Base-by-base conservation (phyloP, 768 basidiomycete species). In the Hysterangium stoloniferum region DNA sequence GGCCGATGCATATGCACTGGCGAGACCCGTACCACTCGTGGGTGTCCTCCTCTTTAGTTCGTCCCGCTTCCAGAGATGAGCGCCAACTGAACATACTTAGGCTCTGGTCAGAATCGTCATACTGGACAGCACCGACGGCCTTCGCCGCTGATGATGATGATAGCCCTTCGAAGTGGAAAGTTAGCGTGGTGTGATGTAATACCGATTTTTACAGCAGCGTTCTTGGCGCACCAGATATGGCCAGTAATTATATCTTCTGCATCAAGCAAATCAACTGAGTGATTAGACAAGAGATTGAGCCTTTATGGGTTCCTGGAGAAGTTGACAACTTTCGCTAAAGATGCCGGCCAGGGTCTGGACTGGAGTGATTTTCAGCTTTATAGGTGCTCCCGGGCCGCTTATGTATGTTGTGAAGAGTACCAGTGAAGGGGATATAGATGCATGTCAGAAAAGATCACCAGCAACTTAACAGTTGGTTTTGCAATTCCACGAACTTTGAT, bases 81-180 rank as follows among this genome's bases (percentile, higher is more conserved):
- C 76, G 71, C 86, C 86, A 87, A 48, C 84, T 87, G 53, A 13
- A 52, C 22, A n/a, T n/a, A n/a, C n/a, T n/a, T 4, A 36, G n/a
- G 5, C 15, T 6, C 24, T n/a, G 24, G 41, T 9, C n/a, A 22
- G 24, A 45, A 28, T 17, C 43, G 4, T 5, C 3, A 4, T 8
- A 4, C 88, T 13, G 86, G 84, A 57, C 86, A 88, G 65, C 90
- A 91, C 1, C 74, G 60, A 36, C 79, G 76, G 9, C 86, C 86
- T 54, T 75, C 72, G 20, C 86, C 87, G 42, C 86, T 89, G 42
- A 90, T n/a, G n/a, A n/a, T 61, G 57, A 91, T 71, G 32, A 72
- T 76, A 8, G 84, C 83, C 87, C 86, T 89, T 60, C 31, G 46
- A 24, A 41, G 52, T 24, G 84, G 56, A 13, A 77, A 67, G 27